phyloP scores from a whole-genome alignment of 2,329 filamentous ascomycete genomes.

The Trichothecium roseum region DNA sequence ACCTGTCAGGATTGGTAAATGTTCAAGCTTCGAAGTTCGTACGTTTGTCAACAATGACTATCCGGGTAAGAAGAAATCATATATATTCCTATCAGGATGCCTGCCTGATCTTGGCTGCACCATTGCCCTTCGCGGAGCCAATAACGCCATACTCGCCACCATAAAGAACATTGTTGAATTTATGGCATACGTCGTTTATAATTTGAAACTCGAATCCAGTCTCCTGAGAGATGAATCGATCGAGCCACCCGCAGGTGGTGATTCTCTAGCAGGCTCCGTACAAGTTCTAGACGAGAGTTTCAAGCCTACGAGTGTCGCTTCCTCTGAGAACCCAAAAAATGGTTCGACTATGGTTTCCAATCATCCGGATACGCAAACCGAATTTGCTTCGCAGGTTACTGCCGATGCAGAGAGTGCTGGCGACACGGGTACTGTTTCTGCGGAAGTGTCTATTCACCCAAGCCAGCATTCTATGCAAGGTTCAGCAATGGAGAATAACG shows the following conservation, averaged over 20 bases:
- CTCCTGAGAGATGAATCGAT: slow-evolving; percentile 89
- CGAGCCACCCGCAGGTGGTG: slow-evolving; percentile 57
- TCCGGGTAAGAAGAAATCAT: slow-evolving; percentile 75
- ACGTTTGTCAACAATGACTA: slow-evolving; percentile 78
- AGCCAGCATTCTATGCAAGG: background rate
- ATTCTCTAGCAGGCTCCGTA: slow-evolving; percentile 26
- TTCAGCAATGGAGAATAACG: background rate
- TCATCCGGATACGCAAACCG: slow-evolving; percentile 25
- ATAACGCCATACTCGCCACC: slow-evolving; percentile 57
- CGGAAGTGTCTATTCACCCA: background rate
- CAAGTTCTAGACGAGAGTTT: slow-evolving; percentile 29
- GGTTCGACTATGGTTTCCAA: slow-evolving; percentile 21
- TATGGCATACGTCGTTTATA: slow-evolving; percentile 98
- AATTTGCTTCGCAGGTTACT: slow-evolving; percentile 22
- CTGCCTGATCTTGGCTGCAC: slow-evolving; percentile 87
- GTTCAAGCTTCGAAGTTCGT: slow-evolving; percentile 85
- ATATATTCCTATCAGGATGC: slow-evolving; percentile 89
- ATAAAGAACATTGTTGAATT: slow-evolving; percentile 95
- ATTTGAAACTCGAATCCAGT: slow-evolving; percentile 89
- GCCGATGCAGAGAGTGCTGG: slow-evolving; percentile 12
- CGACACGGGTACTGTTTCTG: background rate
- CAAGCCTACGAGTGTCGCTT: slow-evolving; percentile 19
- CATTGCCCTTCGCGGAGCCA: slow-evolving; percentile 78
- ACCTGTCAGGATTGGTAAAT: slow-evolving; percentile 62
- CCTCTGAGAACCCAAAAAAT: slow-evolving; percentile 8